phyloP scores from a whole-genome alignment of 495 filamentous ascomycete species.

The Collariella sp. region DNA sequence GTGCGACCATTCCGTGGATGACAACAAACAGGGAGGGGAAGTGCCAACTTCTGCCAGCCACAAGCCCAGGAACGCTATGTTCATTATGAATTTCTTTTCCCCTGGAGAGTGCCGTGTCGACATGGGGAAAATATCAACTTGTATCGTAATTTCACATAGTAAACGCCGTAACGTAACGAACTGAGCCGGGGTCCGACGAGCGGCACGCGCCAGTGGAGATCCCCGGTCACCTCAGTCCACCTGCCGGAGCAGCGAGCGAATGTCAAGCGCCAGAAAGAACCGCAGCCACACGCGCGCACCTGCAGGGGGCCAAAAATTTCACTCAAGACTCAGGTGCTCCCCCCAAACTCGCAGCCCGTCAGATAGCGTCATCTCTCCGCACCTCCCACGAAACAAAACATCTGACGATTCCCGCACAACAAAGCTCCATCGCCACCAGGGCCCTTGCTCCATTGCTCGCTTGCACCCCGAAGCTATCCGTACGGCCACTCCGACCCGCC shows the following conservation, averaged over 20 bases:
- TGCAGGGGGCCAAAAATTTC: conserved; percentile 20
- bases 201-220: background rate
- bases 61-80: too few relatives aligned
- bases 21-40: too few relatives aligned
- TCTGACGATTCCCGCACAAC: background rate
- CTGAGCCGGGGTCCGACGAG: background rate
- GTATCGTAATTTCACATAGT: background rate
- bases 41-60: too few relatives aligned
- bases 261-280: background rate
- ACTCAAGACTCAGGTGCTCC: conserved; percentile 13
- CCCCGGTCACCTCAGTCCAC: conserved; percentile 1
- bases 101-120: too few relatives aligned
- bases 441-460: too few relatives aligned
- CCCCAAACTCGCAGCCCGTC: background rate
- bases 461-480: background rate
- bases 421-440: background rate
- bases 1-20: too few relatives aligned
- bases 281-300: background rate
- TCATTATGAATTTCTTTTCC: too few relatives aligned
- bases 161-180: background rate
- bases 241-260: background rate
- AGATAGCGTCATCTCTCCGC: conserved; percentile 21
- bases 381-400: conserved; percentile 7
- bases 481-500: background rate
- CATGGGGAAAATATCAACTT: too few relatives aligned